A percentile compares a stretch with the other conserved stretches of the same genome.
Conservation (phyloP, 805 yeast species). For the Pichia exigua region DNA sequence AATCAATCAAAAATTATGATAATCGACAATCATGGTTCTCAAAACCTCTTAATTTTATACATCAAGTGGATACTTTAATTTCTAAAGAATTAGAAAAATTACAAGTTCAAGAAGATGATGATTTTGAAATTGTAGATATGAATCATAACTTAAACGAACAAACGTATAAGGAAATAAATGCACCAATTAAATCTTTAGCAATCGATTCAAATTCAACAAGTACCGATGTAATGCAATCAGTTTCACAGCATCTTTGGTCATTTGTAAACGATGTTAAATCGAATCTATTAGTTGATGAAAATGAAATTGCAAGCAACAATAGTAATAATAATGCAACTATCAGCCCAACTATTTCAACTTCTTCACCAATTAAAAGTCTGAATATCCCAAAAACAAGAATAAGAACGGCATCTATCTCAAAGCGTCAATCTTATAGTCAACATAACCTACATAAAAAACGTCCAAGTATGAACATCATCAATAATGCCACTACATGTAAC, state of each 20-base stretch:
- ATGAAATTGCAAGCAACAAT: neutral
- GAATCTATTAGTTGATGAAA: conserved; percentile 21
- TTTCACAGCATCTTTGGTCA: conserved; percentile 39
- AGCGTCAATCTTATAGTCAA: conserved; percentile 23
- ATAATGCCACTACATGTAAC: neutral
- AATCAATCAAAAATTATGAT: neutral
- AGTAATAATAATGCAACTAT: neutral
- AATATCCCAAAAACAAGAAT: conserved; percentile 2
- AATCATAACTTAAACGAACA: conserved; percentile 13
- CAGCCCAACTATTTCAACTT: neutral
- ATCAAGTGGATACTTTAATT: conserved; percentile 59
- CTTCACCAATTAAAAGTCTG: neutral
- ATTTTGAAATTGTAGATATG: neutral
- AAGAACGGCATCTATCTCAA: conserved; percentile 25
- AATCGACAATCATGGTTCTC: conserved; percentile 26
- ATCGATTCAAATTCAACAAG: conserved; percentile 9
- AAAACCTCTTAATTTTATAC: conserved; percentile 53
- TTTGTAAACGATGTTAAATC: conserved; percentile 43
- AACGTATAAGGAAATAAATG: conserved; percentile 18
- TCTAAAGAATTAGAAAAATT: conserved; percentile 59
- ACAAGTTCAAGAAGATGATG: conserved; percentile 27
- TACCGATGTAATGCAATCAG: conserved; percentile 30
- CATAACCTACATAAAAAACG: conserved; percentile 15
- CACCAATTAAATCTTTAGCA: conserved; percentile 20
- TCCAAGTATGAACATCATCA: conserved; percentile 1